These are phyloP conservation scores for Eimeria falciformis DNA, from an alignment of 169 alveolate genomes.

Conservation along the genomic window DNA sequence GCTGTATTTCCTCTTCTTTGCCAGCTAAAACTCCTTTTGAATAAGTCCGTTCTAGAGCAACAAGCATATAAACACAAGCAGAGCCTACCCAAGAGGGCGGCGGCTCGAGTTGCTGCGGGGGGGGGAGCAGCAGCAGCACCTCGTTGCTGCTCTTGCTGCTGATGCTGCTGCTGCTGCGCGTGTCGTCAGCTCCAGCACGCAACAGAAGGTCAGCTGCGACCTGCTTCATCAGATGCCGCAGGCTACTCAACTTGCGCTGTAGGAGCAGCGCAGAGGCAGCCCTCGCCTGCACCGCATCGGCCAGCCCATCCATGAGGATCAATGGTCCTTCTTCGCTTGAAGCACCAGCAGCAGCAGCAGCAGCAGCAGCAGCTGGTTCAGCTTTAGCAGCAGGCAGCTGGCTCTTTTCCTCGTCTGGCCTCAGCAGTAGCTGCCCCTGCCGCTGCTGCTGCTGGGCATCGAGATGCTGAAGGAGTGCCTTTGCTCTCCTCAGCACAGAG, in stretches of 20 bases:
- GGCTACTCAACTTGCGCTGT: not conserved
- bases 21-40: too few relatives aligned
- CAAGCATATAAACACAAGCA: not conserved
- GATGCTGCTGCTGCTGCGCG: not conserved
- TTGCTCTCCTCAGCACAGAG: slow-evolving; percentile 18
- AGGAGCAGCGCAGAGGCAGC: not conserved
- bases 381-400: slow-evolving; percentile 12
- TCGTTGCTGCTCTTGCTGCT: not conserved
- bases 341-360: not conserved
- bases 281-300: not conserved
- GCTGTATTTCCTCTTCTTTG: not conserved
- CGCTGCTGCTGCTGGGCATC: not conserved
- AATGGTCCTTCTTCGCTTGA: too few relatives aligned
- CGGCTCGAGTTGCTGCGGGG: not conserved
- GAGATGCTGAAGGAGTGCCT: slow-evolving; percentile 21
- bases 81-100: not conserved
- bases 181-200: too few relatives aligned
- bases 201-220: too few relatives aligned
- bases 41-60: not conserved
- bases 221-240: not conserved
- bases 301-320: too few relatives aligned
- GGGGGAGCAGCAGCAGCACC: slow-evolving; percentile 18
- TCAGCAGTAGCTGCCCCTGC: not conserved
- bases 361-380: not conserved
- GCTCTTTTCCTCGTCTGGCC: not conserved